Conservation (phyloP, 306 rosid genomes). For the Rubus parviflorus region DNA sequence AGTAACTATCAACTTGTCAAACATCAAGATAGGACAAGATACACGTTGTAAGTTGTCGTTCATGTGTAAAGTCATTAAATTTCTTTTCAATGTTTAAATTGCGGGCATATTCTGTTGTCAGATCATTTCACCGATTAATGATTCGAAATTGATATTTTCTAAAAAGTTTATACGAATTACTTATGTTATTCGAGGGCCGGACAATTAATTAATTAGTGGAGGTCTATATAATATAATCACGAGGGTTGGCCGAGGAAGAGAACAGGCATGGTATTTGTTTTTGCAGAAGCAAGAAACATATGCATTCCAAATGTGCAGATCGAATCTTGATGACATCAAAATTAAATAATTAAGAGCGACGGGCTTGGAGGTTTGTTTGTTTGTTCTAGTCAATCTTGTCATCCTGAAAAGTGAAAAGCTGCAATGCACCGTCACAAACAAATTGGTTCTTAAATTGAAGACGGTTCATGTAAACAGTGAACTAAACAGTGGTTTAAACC, state of each 20-base stretch:
- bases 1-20: neutral
- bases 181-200: neutral
- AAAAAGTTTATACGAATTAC: too few relatives aligned
- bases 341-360: neutral
- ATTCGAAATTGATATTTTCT: neutral
- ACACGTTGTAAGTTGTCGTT: neutral
- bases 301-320: neutral
- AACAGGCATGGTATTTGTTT: neutral
- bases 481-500: too few relatives aligned
- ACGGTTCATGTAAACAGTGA: neutral
- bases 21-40: neutral
- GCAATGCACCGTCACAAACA: neutral
- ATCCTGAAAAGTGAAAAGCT: neutral
- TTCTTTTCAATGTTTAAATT: neutral
- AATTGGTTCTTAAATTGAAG: neutral
- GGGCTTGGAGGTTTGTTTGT: neutral
- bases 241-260: constrained; percentile 1
- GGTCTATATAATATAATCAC: neutral
- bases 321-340: neutral
- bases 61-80: too few relatives aligned
- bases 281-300: neutral
- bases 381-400: neutral
- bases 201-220: neutral
- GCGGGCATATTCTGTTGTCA: neutral
- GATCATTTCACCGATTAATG: neutral